These are phyloP conservation scores for Trichoderma atroviride DNA, from an alignment of 2,329 filamentous ascomycete species.

Conservation along the genomic window DNA sequence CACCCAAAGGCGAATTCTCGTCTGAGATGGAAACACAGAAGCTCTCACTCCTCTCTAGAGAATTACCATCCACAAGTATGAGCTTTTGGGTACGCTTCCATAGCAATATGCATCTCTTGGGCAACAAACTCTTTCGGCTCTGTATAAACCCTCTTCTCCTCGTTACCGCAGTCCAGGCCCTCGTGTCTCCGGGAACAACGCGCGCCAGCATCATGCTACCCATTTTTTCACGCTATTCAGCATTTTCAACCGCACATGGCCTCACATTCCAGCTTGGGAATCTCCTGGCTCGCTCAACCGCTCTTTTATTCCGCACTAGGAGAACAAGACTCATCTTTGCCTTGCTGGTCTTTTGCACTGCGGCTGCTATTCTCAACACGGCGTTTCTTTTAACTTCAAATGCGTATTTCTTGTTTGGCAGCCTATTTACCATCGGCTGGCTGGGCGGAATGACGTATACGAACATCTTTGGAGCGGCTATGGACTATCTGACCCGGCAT, in stretches of 20 bases:
- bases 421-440: neutral
- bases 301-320: neutral
- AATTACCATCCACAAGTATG: neutral
- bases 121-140: constrained; percentile 3
- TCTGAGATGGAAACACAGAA: neutral
- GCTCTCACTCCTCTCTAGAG: neutral
- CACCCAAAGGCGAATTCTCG: neutral
- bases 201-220: neutral
- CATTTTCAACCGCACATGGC: neutral
- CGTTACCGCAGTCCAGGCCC: neutral
- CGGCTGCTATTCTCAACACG: neutral
- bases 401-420: neutral
- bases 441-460: constrained; percentile 7
- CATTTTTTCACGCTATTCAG: neutral
- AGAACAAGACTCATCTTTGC: constrained; percentile 12
- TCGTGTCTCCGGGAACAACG: neutral
- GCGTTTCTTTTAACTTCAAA: neutral
- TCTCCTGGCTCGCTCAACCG: neutral
- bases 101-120: neutral
- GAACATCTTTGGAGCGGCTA: neutral
- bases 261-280: neutral
- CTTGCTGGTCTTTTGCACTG: neutral
- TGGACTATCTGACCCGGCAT: constrained; percentile 8
- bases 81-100: neutral
- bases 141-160: constrained; percentile 16